A percentile compares a stretch with the other conserved stretches of the same genome.
Evolutionary conservation across 441 rosid genomes (phyloP).

Genomic region (Mallotus japonicus): DNA sequence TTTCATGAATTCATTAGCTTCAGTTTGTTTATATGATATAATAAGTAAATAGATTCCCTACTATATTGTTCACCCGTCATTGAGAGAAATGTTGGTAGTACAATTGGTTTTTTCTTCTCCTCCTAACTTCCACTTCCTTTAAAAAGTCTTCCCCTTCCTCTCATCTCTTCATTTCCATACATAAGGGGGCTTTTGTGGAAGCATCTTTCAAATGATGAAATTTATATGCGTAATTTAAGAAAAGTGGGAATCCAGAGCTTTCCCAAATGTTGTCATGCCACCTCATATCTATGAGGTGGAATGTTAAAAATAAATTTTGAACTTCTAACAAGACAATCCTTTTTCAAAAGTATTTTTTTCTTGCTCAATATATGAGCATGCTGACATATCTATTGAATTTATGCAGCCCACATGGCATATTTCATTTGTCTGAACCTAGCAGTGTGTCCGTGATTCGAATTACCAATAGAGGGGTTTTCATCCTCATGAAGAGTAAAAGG

Average conservation of each 20-base stretch:
- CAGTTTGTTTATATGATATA: background rate
- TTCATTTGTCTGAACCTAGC: constrained; percentile 85
- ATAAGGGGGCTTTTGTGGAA: background rate
- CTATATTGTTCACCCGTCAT: background rate
- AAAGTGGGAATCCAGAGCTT: background rate
- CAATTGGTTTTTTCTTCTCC: too few species aligned
- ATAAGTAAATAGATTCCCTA: background rate
- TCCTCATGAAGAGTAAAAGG: constrained; percentile 85
- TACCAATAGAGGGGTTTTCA: constrained; percentile 98
- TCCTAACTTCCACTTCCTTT: too few species aligned
- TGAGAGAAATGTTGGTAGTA: background rate
- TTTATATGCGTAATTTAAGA: background rate
- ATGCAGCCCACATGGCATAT: constrained; percentile 82
- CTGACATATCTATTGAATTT: constrained; percentile 10
- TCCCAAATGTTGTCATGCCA: background rate
- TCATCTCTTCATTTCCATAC: too few species aligned
- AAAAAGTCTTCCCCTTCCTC: too few species aligned
- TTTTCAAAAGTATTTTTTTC: background rate
- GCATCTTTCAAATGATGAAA: background rate
- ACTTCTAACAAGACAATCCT: background rate
- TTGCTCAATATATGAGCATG: background rate
- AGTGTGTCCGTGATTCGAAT: constrained; percentile 86
- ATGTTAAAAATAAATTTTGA: background rate
- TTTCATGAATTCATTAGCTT: constrained; percentile 5
- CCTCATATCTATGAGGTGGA: too few species aligned